Evolutionary conservation across 2,329 filamentous ascomycete species (phyloP).

Genomic region (Aspergillus caelatus): DNA sequence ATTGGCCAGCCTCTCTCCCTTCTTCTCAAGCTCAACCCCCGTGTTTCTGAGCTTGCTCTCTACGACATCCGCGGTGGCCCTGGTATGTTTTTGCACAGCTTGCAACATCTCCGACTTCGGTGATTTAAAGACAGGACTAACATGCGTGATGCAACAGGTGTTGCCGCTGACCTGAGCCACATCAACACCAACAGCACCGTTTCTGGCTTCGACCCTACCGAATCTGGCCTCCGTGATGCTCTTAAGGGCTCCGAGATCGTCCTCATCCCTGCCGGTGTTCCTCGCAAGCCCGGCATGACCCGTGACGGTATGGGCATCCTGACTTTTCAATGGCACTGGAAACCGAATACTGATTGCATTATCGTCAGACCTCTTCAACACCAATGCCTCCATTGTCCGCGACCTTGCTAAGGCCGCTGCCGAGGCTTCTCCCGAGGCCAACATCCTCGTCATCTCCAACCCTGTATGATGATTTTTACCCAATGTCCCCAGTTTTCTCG

Average conservation of each 20-base stretch:
- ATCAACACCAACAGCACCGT: constrained; percentile 98
- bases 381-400: constrained; percentile 98
- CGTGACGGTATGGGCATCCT: constrained; percentile 71
- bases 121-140: constrained; percentile 12
- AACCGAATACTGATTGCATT: constrained; percentile 8
- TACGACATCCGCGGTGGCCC: constrained; percentile 96
- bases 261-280: constrained; percentile 96
- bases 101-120: neutral
- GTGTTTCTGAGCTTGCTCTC: constrained; percentile 89
- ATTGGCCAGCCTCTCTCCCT: constrained; percentile 98
- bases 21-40: constrained; percentile 97
- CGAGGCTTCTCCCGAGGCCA: constrained; percentile 85
- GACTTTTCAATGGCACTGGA: neutral
- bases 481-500: neutral
- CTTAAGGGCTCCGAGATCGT: constrained; percentile 91
- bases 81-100: constrained; percentile 61
- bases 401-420: constrained; percentile 95
- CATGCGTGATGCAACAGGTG: constrained; percentile 62
- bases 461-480: constrained; percentile 58
- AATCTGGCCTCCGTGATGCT: constrained; percentile 73
- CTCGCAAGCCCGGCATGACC: constrained; percentile 99
- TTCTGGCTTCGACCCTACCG: constrained; percentile 81
- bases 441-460: constrained; percentile 97
- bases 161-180: constrained; percentile 96
- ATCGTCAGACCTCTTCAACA: constrained; percentile 90